Evolutionary conservation across 2,329 filamentous ascomycete species (phyloP).

Genomic region (Atkinsonella hypoxylon): DNA sequence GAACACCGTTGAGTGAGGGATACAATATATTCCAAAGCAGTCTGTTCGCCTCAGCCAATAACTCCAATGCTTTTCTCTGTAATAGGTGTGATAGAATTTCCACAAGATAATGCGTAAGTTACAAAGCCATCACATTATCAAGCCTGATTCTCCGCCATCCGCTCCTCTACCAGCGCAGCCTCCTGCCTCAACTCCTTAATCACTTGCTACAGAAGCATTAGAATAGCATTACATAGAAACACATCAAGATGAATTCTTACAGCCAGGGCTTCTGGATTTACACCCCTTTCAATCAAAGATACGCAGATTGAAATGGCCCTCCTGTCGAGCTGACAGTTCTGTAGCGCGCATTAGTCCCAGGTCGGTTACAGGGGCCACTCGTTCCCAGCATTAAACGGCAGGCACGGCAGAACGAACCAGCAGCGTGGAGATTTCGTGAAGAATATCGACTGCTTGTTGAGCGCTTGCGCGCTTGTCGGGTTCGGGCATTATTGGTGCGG

Average conservation of each 20-base stretch:
- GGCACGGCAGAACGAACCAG: constrained; percentile 45
- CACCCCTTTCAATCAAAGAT: constrained; percentile 91
- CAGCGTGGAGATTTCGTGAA: constrained; percentile 78
- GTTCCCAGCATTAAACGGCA: too few species aligned
- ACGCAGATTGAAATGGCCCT: constrained; percentile 90
- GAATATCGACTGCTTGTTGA: constrained; percentile 71
- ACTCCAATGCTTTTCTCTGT: too few species aligned
- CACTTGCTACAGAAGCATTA: constrained; percentile 32
- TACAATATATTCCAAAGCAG: too few species aligned
- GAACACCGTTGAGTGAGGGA: too few species aligned
- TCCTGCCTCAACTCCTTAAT: constrained; percentile 49
- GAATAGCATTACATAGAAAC: background rate
- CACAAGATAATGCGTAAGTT: background rate
- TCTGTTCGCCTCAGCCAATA: too few species aligned
- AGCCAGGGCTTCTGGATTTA: constrained; percentile 88
- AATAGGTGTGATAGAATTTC: too few species aligned
- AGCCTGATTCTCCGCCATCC: constrained; percentile 9
- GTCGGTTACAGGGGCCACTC: background rate
- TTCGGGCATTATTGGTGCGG: constrained; percentile 28
- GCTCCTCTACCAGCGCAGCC: constrained; percentile 34
- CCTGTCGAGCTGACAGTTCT: constrained; percentile 92
- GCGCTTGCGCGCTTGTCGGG: constrained; percentile 62
- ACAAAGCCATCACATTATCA: background rate
- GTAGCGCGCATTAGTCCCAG: constrained; percentile 5
- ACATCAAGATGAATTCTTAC: constrained; percentile 40